phyloP scores from a whole-genome alignment of 2,329 filamentous ascomycete species.

The Aspergillus viridinutans region DNA sequence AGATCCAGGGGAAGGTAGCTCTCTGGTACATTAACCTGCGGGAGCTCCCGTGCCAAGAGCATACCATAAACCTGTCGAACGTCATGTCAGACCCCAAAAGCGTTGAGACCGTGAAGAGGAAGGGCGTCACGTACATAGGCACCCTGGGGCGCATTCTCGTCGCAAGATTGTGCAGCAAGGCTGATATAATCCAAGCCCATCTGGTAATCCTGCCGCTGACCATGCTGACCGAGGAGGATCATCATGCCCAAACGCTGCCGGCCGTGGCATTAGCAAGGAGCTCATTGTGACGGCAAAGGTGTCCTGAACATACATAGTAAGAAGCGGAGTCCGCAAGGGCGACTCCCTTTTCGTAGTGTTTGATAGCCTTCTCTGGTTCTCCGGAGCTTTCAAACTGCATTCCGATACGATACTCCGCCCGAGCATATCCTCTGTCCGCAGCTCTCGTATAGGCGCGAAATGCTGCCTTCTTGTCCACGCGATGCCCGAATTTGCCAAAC shows the following conservation, averaged over 20 bases:
- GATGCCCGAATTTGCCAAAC: slow-evolving; percentile 90
- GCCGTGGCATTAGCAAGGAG: slow-evolving; percentile 12
- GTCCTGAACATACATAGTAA: slow-evolving; percentile 51
- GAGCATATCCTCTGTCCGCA: slow-evolving; percentile 77
- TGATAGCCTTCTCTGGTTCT: slow-evolving; percentile 83
- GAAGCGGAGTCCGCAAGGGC: slow-evolving; percentile 81
- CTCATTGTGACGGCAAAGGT: neutral
- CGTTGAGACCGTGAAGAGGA: neutral
- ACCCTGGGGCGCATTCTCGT: slow-evolving; percentile 95
- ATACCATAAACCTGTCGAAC: slow-evolving; percentile 70
- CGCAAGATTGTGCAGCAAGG: slow-evolving; percentile 76
- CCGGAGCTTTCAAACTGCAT: slow-evolving; percentile 98
- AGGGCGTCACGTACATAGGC: slow-evolving; percentile 59
- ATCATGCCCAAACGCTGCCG: slow-evolving; percentile 89
- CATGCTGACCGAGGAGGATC: slow-evolving; percentile 89
- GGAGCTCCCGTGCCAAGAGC: slow-evolving; percentile 83
- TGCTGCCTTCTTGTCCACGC: slow-evolving; percentile 90
- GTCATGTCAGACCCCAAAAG: slow-evolving; percentile 6
- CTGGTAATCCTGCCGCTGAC: slow-evolving; percentile 75
- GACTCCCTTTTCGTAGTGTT: slow-evolving; percentile 82
- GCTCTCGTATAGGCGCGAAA: slow-evolving; percentile 81
- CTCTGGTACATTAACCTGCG: slow-evolving; percentile 81
- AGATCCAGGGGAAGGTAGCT: slow-evolving; percentile 67
- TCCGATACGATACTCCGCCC: slow-evolving; percentile 93
- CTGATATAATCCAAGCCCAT: slow-evolving; percentile 78